Evolutionary conservation across 2,329 filamentous ascomycete species (phyloP).

Genomic region (Didymosphaeria variabile): DNA sequence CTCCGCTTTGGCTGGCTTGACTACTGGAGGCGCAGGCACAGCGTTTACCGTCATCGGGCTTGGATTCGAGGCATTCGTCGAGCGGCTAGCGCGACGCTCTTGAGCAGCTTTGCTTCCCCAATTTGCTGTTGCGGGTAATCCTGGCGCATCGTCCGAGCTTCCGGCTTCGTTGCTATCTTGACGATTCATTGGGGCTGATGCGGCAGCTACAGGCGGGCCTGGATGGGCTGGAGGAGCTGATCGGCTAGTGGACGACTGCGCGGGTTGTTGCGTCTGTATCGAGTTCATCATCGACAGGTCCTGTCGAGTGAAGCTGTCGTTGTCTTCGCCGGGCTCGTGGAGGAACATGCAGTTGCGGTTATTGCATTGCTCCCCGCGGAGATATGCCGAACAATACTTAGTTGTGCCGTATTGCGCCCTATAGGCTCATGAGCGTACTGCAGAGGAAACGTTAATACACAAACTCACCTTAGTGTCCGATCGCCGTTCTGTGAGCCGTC

Average conservation of each 20-base stretch:
- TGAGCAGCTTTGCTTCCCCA: slow-evolving; percentile 81
- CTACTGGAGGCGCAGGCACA: slow-evolving; percentile 46
- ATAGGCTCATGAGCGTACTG: slow-evolving; percentile 29
- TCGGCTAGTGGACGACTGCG: slow-evolving; percentile 62
- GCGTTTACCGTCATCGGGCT: slow-evolving; percentile 73
- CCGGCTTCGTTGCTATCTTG: slow-evolving; percentile 82
- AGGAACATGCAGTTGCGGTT: slow-evolving; percentile 98
- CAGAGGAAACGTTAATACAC: neutral
- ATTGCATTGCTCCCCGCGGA: slow-evolving; percentile 91
- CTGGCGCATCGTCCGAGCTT: slow-evolving; percentile 75
- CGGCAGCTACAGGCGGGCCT: slow-evolving; percentile 61
- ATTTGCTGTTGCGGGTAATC: slow-evolving; percentile 90
- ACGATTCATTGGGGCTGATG: slow-evolving; percentile 70
- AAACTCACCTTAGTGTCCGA: slow-evolving; percentile 74
- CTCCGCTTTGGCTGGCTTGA: slow-evolving; percentile 41
- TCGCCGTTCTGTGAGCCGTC: slow-evolving; percentile 94
- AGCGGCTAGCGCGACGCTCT: slow-evolving; percentile 78
- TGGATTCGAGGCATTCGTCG: slow-evolving; percentile 80
- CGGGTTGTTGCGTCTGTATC: slow-evolving; percentile 78
- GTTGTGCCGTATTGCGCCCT: slow-evolving; percentile 86
- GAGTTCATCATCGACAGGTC: slow-evolving; percentile 96
- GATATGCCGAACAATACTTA: slow-evolving; percentile 97
- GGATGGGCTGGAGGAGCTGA: slow-evolving; percentile 61
- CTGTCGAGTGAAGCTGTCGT: slow-evolving; percentile 94
- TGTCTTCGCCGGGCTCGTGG: slow-evolving; percentile 97